These are phyloP conservation scores for Spiromastix sp. DNA, from an alignment of 2,329 filamentous ascomycete species.

Conservation along the genomic window DNA sequence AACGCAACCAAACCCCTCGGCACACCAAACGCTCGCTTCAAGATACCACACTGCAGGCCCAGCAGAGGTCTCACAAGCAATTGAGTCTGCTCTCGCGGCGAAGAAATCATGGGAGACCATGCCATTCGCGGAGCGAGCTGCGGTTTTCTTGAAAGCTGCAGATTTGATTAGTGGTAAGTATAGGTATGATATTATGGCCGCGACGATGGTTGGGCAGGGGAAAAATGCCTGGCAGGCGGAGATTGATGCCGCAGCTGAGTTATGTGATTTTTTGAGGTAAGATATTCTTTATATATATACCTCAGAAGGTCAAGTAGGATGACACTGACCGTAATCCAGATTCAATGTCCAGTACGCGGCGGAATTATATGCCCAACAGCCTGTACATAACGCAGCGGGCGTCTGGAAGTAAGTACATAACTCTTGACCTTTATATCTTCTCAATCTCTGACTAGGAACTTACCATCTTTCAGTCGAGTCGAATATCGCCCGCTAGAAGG, in stretches of 20 bases:
- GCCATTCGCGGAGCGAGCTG: constrained; percentile 82
- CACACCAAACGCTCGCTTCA: constrained; percentile 66
- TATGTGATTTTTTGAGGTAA: constrained; percentile 75
- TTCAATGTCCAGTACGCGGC: constrained; percentile 93
- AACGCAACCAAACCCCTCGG: constrained; percentile 69
- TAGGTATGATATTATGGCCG: constrained; percentile 90
- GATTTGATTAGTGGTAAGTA: constrained; percentile 88
- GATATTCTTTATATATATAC: background rate
- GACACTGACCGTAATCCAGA: too few relatives aligned
- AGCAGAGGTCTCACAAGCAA: constrained; percentile 66
- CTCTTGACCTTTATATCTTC: constrained; percentile 5
- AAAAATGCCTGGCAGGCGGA: constrained; percentile 99
- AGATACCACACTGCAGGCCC: constrained; percentile 74
- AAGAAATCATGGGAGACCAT: constrained; percentile 77
- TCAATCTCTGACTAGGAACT: background rate
- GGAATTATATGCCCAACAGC: constrained; percentile 81
- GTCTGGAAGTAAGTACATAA: constrained; percentile 65
- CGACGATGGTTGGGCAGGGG: constrained; percentile 91
- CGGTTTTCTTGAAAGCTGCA: constrained; percentile 91
- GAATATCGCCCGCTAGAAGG: constrained; percentile 87
- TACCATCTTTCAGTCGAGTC: constrained; percentile 41
- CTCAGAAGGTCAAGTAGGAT: too few relatives aligned
- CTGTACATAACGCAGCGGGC: constrained; percentile 67
- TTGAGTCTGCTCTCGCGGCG: constrained; percentile 74
- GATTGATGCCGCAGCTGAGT: constrained; percentile 88